These are phyloP conservation scores for Penicillium expansum DNA, from an alignment of 2,329 filamentous ascomycete genomes.

Conservation along the genomic window DNA sequence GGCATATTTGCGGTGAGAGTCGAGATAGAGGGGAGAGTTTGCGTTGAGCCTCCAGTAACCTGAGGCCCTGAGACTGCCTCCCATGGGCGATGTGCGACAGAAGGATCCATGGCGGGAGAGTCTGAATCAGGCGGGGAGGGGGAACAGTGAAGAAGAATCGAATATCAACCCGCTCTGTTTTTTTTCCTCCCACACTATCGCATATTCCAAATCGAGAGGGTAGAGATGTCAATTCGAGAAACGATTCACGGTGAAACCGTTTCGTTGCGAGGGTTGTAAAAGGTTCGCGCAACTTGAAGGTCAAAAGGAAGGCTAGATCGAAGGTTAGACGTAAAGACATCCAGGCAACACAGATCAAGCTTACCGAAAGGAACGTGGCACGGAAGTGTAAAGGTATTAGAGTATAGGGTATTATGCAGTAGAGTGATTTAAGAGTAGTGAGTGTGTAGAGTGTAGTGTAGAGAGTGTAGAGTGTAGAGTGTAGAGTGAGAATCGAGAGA, in stretches of 20 bases:
- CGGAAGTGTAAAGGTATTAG: background rate
- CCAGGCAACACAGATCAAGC: background rate
- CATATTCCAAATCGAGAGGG: constrained; percentile 21
- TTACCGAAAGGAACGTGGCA: background rate
- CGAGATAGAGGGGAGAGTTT: constrained; percentile 49
- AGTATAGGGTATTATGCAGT: background rate
- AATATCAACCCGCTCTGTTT: background rate
- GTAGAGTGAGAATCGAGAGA: background rate
- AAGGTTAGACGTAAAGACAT: background rate
- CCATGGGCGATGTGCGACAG: constrained; percentile 46
- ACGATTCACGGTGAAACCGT: background rate
- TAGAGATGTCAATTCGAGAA: background rate
- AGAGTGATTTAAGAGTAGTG: constrained; percentile 1
- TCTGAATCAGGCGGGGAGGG: background rate
- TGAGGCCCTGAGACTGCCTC: constrained; percentile 40
- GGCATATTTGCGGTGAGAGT: constrained; percentile 48
- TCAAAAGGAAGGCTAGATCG: constrained; percentile 2
- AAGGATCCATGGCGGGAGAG: constrained; percentile 38
- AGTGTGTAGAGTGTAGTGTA: background rate
- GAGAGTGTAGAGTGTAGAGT: background rate
- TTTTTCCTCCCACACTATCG: constrained; percentile 19
- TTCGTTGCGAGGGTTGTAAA: background rate
- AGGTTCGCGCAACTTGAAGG: background rate
- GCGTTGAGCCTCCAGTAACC: constrained; percentile 33
- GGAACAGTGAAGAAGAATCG: constrained; percentile 1